phyloP scores from a whole-genome alignment of 805 yeast genomes.

The Tetrapisispora fleetii region DNA sequence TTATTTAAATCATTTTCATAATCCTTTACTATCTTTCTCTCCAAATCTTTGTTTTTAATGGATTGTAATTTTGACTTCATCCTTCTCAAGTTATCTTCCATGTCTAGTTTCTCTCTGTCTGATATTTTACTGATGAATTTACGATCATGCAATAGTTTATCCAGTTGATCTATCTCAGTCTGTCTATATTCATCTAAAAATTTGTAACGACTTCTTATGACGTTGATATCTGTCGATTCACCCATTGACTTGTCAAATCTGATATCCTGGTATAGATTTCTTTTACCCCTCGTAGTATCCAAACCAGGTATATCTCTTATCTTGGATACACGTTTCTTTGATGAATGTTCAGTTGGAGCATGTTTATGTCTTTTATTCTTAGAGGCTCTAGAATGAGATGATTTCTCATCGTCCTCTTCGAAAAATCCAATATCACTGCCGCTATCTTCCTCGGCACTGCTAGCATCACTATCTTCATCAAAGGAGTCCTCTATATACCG shows the following conservation, averaged over 20 bases:
- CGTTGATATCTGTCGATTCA: slow-evolving; percentile 59
- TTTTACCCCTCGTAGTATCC: slow-evolving; percentile 27
- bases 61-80: slow-evolving; percentile 58
- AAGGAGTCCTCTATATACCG: slow-evolving; percentile 11
- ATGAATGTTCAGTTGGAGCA: slow-evolving; percentile 75
- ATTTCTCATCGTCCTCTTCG: slow-evolving; percentile 6
- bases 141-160: slow-evolving; percentile 43
- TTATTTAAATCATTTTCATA: slow-evolving; percentile 47
- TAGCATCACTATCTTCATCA: slow-evolving; percentile 7
- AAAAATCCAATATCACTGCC: slow-evolving; percentile 1
- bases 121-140: slow-evolving; percentile 35
- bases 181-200: slow-evolving; percentile 82
- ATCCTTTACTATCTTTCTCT: slow-evolving; percentile 50
- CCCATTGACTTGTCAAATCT: slow-evolving; percentile 89
- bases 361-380: slow-evolving; percentile 50
- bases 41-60: slow-evolving; percentile 65
- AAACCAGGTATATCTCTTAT: slow-evolving; percentile 71
- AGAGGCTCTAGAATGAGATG: slow-evolving; percentile 4
- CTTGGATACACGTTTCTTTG: slow-evolving; percentile 60
- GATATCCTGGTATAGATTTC: slow-evolving; percentile 59
- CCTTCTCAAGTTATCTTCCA: slow-evolving; percentile 51
- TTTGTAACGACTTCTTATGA: slow-evolving; percentile 65
- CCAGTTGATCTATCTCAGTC: slow-evolving; percentile 56
- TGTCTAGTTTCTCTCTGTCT: slow-evolving; percentile 39
- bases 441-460: background rate